Conservation (phyloP, 2,329 filamentous ascomycete species). For the Venturia carpophila region DNA sequence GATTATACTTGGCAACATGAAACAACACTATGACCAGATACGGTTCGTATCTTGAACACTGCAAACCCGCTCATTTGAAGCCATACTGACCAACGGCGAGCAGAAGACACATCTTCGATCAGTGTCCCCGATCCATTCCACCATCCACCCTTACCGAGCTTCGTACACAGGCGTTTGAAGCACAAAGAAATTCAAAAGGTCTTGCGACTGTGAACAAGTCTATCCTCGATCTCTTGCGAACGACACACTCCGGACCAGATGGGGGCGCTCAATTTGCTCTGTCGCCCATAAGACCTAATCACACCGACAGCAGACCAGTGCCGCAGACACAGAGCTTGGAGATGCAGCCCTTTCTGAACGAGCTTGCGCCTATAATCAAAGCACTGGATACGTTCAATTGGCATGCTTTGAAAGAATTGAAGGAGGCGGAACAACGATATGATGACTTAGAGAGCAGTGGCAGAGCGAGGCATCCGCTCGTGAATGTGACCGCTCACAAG, state of each 20-base stretch:
- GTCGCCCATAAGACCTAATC: neutral
- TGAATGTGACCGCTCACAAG: neutral
- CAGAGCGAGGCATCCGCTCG: neutral
- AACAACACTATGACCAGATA: neutral
- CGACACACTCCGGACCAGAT: neutral
- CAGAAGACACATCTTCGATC: neutral
- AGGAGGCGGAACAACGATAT: neutral
- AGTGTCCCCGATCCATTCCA: conserved; percentile 7
- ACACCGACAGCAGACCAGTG: neutral
- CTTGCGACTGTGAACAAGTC: neutral
- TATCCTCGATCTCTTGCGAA: neutral
- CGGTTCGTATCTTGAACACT: neutral
- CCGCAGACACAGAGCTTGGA: neutral
- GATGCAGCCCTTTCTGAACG: conserved; percentile 4
- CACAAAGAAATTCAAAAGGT: neutral
- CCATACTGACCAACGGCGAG: neutral
- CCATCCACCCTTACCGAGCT: neutral
- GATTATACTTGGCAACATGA: neutral
- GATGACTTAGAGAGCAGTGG: neutral
- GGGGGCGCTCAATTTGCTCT: neutral
- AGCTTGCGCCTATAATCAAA: neutral
- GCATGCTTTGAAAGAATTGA: neutral
- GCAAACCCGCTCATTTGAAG: neutral
- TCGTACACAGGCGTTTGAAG: neutral
- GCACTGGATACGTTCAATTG: neutral